Evolutionary conservation across 2,329 filamentous ascomycete genomes (phyloP).

Genomic region (Ophioceras dolichostomum): DNA sequence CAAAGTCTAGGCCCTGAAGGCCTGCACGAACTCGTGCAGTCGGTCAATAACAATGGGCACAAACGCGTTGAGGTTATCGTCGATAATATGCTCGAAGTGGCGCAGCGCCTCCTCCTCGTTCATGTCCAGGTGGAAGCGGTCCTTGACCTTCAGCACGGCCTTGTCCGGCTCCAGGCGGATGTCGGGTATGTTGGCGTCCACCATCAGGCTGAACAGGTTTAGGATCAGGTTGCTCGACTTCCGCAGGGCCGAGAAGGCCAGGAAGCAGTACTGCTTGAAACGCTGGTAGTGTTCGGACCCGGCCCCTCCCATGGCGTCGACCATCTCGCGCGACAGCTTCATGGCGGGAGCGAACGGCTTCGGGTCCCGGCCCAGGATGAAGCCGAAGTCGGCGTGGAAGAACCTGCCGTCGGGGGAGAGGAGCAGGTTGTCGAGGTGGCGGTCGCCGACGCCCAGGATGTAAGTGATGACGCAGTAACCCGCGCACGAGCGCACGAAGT

Average conservation of each 20-base stretch:
- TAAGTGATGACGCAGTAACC: conserved; percentile 99
- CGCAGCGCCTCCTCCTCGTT: conserved; percentile 85
- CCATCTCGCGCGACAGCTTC: conserved; percentile 97
- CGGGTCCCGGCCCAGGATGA: conserved; percentile 91
- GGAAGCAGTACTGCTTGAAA: conserved; percentile 94
- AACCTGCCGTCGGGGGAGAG: conserved; percentile 85
- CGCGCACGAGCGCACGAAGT: conserved; percentile 88
- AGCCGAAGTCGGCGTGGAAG: conserved; percentile 97
- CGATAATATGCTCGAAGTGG: conserved; percentile 79
- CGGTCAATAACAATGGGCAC: conserved; percentile 93
- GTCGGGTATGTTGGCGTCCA: conserved; percentile 93
- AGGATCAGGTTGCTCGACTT: conserved; percentile 86
- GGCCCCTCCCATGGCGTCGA: conserved; percentile 91
- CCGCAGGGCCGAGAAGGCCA: conserved; percentile 81
- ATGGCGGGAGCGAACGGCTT: conserved; percentile 96
- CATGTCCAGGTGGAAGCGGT: conserved; percentile 85
- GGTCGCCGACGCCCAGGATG: conserved; percentile 88
- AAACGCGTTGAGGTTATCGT: conserved; percentile 79
- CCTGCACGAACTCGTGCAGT: conserved; percentile 86
- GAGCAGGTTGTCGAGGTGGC: conserved; percentile 90
- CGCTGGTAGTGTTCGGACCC: conserved; percentile 69
- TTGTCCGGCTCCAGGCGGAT: conserved; percentile 88
- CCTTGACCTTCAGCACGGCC: conserved; percentile 87
- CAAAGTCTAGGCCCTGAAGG: conserved; percentile 55
- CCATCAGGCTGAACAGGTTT: conserved; percentile 93